Conservation (phyloP, 208 protist species). For the Leishmania lainsoni region DNA sequence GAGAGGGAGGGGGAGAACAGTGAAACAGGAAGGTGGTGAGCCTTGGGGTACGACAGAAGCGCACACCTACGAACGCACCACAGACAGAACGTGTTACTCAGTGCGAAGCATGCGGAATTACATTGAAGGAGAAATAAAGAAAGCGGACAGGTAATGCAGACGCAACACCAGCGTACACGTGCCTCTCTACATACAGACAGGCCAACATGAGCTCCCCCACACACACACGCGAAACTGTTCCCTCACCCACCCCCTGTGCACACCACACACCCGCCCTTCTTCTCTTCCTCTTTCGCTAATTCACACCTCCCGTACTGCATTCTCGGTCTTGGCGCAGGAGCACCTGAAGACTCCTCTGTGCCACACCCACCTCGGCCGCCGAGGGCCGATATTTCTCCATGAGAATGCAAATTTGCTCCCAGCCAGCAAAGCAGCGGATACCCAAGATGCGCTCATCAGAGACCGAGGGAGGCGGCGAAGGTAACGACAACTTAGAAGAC, state of each 20-base stretch:
- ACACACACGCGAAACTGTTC: not conserved
- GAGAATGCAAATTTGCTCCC: conserved; percentile 52
- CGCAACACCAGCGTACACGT: too few relatives aligned
- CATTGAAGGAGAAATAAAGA: not conserved
- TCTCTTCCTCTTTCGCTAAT: not conserved
- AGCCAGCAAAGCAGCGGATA: conserved; percentile 54
- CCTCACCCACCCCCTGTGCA: not conserved
- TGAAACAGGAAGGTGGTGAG: not conserved
- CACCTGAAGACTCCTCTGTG: conserved; percentile 37
- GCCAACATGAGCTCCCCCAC: not conserved
- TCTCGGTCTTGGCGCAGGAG: conserved; percentile 9
- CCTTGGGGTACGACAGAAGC: not conserved
- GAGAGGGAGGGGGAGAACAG: conserved; percentile 16
- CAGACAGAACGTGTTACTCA: not conserved
- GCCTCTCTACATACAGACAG: not conserved
- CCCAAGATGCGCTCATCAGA: conserved; percentile 25
- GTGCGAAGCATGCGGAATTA: not conserved
- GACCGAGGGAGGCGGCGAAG: not conserved
- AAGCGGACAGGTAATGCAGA: not conserved
- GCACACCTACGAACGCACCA: not conserved
- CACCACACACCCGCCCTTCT: not conserved
- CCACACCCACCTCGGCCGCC: conserved; percentile 35
- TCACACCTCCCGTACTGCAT: not conserved
- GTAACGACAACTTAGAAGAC: not conserved
- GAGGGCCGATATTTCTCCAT: conserved; percentile 54